Conservation (phyloP, 495 filamentous ascomycete genomes). For the Lichenothelia convexa region DNA sequence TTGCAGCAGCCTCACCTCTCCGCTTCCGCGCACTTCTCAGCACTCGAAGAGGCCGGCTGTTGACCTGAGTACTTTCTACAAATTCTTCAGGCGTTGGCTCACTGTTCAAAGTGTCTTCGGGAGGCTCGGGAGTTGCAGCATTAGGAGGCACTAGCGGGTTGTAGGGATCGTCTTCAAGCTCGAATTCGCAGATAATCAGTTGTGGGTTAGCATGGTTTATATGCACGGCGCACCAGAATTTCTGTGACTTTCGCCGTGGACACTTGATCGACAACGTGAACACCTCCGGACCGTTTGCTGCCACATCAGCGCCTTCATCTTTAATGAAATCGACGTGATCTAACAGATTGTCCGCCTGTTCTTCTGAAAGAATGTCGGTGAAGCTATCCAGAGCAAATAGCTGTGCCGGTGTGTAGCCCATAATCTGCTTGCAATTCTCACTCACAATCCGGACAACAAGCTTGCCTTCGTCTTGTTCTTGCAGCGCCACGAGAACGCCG, state of each 20-base stretch:
- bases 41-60: constrained; percentile 61
- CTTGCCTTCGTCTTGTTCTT: constrained; percentile 47
- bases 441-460: constrained; percentile 63
- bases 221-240: constrained; percentile 84
- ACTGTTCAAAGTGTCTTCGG: constrained; percentile 55
- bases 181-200: constrained; percentile 78
- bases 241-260: constrained; percentile 33
- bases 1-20: constrained; percentile 69
- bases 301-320: constrained; percentile 56
- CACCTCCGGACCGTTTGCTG: constrained; percentile 64
- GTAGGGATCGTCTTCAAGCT: constrained; percentile 61
- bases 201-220: constrained; percentile 44
- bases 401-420: constrained; percentile 61
- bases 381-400: constrained; percentile 63
- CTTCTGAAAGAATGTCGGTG: constrained; percentile 60
- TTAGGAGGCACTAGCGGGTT: constrained; percentile 47
- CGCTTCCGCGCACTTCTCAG: constrained; percentile 59
- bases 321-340: constrained; percentile 80
- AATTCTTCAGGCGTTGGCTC: constrained; percentile 56
- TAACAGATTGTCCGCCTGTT: constrained; percentile 63
- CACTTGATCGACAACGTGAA: constrained; percentile 55
- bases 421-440: constrained; percentile 63
- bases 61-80: constrained; percentile 50
- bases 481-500: constrained; percentile 59
- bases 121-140: constrained; percentile 35